phyloP scores from a whole-genome alignment of 257 asterid genomes.

The Salvia hispanica region DNA sequence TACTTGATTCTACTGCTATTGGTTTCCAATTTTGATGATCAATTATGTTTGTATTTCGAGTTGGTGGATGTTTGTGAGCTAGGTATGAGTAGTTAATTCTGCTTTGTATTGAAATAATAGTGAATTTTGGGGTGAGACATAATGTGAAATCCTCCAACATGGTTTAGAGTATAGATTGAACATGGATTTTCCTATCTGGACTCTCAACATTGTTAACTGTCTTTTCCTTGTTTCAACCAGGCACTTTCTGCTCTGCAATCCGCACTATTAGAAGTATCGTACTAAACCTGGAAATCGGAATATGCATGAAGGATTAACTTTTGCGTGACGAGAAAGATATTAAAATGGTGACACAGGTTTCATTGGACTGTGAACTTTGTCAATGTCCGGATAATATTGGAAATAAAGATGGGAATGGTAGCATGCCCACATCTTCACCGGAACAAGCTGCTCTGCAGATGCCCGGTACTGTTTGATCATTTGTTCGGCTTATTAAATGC shows the following conservation, averaged over 20 bases:
- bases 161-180: slow-evolving; percentile 3
- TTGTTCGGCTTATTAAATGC: slow-evolving; percentile 20
- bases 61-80: slow-evolving; percentile 16
- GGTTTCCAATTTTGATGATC: neutral
- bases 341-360: slow-evolving; percentile 64
- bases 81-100: slow-evolving; percentile 20
- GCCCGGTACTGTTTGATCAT: slow-evolving; percentile 51
- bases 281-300: slow-evolving; percentile 22
- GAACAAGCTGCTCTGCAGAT: slow-evolving; percentile 50
- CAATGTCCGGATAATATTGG: slow-evolving; percentile 49
- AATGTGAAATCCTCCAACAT: slow-evolving; percentile 20
- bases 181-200: neutral
- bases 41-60: slow-evolving; percentile 14
- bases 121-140: slow-evolving; percentile 1
- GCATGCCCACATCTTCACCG: slow-evolving; percentile 49
- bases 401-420: slow-evolving; percentile 51
- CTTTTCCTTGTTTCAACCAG: slow-evolving; percentile 30
- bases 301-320: slow-evolving; percentile 34
- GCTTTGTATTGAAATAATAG: slow-evolving; percentile 21
- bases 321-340: slow-evolving; percentile 38
- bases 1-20: neutral
- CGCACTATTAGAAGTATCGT: slow-evolving; percentile 13
- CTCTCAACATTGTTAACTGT: slow-evolving; percentile 3
- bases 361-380: slow-evolving; percentile 51
- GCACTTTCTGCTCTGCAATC: slow-evolving; percentile 5